A percentile compares a stretch with the other conserved stretches of the same genome.
These are phyloP conservation scores for Thoreauomyces humboldtii DNA, from an alignment of 192 early-diverging fungal genomes.

Conservation along the genomic window DNA sequence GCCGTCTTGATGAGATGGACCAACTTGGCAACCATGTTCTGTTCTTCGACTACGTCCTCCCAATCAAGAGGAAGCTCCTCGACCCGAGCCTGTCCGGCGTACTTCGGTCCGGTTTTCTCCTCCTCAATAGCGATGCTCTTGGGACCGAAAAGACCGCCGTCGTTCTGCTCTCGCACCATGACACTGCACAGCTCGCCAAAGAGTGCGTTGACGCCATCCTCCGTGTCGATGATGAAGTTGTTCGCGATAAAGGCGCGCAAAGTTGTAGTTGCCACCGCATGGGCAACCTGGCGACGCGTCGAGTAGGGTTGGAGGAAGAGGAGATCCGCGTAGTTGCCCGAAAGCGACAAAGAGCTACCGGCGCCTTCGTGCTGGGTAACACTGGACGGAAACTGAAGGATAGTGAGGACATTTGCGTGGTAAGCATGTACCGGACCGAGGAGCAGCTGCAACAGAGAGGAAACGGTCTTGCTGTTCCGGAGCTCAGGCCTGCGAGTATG, in stretches of 20 bases:
- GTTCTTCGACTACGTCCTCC: constrained; percentile 90
- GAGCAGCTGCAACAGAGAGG: constrained; percentile 79
- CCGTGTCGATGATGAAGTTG: constrained; percentile 54
- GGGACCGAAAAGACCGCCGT: constrained; percentile 60
- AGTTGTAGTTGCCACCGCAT: constrained; percentile 50
- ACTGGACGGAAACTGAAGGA: constrained; percentile 57
- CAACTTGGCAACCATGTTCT: constrained; percentile 76
- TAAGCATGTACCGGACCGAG: constrained; percentile 81
- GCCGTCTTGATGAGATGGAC: constrained; percentile 44
- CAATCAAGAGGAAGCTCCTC: constrained; percentile 64
- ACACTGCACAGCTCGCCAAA: constrained; percentile 76
- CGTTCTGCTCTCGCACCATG: constrained; percentile 79
- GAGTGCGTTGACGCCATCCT: constrained; percentile 75
- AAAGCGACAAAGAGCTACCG: constrained; percentile 42
- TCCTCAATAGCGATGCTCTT: constrained; percentile 25
- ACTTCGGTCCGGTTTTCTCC: constrained; percentile 16
- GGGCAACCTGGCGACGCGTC: constrained; percentile 80
- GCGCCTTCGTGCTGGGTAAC: constrained; percentile 19
- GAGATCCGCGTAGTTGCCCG: constrained; percentile 77
- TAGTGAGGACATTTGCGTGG: constrained; percentile 38
- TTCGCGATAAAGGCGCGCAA: constrained; percentile 12
- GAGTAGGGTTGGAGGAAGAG: constrained; percentile 79
- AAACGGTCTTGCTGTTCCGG: constrained; percentile 63
- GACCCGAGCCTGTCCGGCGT: constrained; percentile 18
- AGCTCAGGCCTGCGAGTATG: constrained; percentile 56